phyloP scores from a whole-genome alignment of 164 flowering plant species.

The Saururus chinensis region DNA sequence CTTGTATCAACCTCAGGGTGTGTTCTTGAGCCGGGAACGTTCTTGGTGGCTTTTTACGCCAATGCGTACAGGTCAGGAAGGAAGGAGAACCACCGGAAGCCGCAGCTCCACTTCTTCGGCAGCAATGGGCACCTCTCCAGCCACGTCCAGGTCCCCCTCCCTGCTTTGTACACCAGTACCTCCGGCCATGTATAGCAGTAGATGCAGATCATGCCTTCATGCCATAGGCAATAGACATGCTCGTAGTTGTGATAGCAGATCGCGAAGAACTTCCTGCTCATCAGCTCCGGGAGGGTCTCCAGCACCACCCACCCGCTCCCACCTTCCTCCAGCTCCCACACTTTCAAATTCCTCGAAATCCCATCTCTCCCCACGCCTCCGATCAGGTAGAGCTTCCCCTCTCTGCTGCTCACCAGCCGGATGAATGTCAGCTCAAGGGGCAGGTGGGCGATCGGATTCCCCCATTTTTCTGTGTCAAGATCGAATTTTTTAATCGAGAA shows the following conservation, averaged over 20 bases:
- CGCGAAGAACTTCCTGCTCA: constrained; percentile 52
- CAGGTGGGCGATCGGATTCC: constrained; percentile 10
- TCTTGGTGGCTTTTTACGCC: constrained; percentile 24
- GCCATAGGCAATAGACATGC: constrained; percentile 66
- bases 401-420: constrained; percentile 30
- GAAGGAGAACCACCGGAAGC: constrained; percentile 76
- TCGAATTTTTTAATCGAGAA: constrained; percentile 33
- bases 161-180: constrained; percentile 47
- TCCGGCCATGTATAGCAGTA: constrained; percentile 83
- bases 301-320: constrained; percentile 32
- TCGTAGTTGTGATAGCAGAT: constrained; percentile 76
- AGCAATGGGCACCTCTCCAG: constrained; percentile 62
- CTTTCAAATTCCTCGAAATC: constrained; percentile 47
- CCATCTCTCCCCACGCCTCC: constrained; percentile 65
- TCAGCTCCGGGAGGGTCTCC: constrained; percentile 43
- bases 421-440: constrained; percentile 41
- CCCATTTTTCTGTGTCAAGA: constrained; percentile 41
- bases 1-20: too few relatives aligned
- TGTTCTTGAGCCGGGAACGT: too few relatives aligned
- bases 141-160: constrained; percentile 75
- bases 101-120: constrained; percentile 70
- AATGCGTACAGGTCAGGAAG: constrained; percentile 42
- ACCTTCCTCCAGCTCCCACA: constrained; percentile 42
- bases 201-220: constrained; percentile 53
- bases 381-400: constrained; percentile 37